Conservation (phyloP, 2,329 filamentous ascomycete species). For the Diaporthe destruens region DNA sequence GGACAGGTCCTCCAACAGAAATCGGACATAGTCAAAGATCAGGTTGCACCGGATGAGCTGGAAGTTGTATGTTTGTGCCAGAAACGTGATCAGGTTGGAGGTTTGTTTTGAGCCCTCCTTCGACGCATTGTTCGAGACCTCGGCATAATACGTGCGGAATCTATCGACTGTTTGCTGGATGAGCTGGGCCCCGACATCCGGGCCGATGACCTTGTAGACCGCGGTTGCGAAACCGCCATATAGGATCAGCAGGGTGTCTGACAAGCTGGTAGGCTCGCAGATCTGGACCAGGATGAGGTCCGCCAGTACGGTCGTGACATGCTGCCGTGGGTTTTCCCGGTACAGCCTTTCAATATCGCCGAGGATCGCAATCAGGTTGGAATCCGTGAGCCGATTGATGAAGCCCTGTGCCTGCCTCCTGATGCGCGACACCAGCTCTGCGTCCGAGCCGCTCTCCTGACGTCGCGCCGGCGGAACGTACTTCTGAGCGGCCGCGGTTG, state of each 20-base stretch:
- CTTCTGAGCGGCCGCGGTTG: slow-evolving; percentile 67
- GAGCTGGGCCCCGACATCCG: slow-evolving; percentile 89
- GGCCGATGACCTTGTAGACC: slow-evolving; percentile 87
- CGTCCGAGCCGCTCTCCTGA: slow-evolving; percentile 71
- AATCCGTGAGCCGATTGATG: slow-evolving; percentile 92
- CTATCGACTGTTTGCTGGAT: slow-evolving; percentile 82
- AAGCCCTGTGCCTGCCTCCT: slow-evolving; percentile 87
- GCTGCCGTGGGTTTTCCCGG: slow-evolving; percentile 84
- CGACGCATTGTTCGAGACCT: slow-evolving; percentile 50
- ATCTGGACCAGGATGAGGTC: slow-evolving; percentile 84
- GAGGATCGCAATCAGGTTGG: slow-evolving; percentile 87
- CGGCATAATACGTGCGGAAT: slow-evolving; percentile 75
- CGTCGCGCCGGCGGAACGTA: slow-evolving; percentile 92
- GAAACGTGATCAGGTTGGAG: slow-evolving; percentile 83
- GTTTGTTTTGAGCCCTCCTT: slow-evolving; percentile 66
- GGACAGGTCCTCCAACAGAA: slow-evolving; percentile 79
- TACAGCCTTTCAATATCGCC: slow-evolving; percentile 87
- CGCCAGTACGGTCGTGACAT: slow-evolving; percentile 85
- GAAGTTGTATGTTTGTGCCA: slow-evolving; percentile 92
- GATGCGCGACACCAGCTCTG: slow-evolving; percentile 76
- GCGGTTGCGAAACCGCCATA: slow-evolving; percentile 91
- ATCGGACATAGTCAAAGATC: slow-evolving; percentile 90
- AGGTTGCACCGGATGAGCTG: slow-evolving; percentile 86
- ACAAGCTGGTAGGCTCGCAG: slow-evolving; percentile 80
- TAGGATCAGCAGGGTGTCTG: slow-evolving; percentile 91